Base-by-base conservation (phyloP, 345 rosid species). In the Cardamine occulta region DNA sequence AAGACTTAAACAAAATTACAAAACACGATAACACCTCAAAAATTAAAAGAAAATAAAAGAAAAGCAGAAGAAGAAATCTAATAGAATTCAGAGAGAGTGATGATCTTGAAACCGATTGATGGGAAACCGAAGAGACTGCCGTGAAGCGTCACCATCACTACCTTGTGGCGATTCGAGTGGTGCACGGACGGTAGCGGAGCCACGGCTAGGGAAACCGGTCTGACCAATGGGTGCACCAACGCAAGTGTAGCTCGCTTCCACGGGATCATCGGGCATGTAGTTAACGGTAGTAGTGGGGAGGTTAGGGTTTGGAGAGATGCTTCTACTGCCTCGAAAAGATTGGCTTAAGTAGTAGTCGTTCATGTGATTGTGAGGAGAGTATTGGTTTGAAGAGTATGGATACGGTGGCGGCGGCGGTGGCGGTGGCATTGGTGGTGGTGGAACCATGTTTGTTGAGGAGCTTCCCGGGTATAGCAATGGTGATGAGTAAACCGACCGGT, bases 331-430 rank as follows among this genome's bases (percentile, higher is more conserved):
- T 67, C 86, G 58, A 15, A 85, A 85, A 58, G 90, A 89, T 64
- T 91, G 96, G 47, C 91, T 96, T 31, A 90, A 81, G 79, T 84
- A 95, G 82, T 83, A 92, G 61, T 92, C 97, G 67, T 85, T 88
- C 8, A 82, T 60, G 44, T 80, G 63, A 78, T 55, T 78, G 77
- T 66, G 83, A 51, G 77, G 79, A 23, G 74, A 67, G 47, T 79
- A 81, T 35, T 87, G 96, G 26, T 58, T 79, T 66, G 97, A 74
- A 6, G 88, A 72, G 68, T 84, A 85, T 58, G 83, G 82, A 78
- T 75, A 85, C 8, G 79, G 76, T 7, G 68, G 64, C 3, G 49
- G 77, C 7, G 70, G 49, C 19, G 48, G 66, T 4, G 49, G 66
- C 1, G 67, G 66, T 0, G 32, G 82, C 17, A 17, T 83, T 3